Base-by-base conservation (phyloP, 179 eudicot genomes). In the Carnegiea gigantea region DNA sequence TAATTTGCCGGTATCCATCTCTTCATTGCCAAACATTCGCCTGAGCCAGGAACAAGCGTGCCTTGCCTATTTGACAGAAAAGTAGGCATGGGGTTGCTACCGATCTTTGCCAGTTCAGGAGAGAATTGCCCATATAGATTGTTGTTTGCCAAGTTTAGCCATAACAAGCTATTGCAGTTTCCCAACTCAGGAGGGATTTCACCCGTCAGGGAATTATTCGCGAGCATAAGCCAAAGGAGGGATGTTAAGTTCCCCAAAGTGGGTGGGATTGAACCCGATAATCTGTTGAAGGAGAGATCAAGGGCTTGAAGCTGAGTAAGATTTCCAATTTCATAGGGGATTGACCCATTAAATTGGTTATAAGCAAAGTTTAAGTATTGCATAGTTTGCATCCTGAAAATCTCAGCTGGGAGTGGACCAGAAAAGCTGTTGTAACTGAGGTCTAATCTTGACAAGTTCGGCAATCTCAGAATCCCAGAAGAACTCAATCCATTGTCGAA, bases 1-100 rank as follows among this genome's bases (percentile, higher is more conserved):
- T 97, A 95, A 82, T 89, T 90, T 26, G 93, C 99, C 20, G 98
- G 98, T 77, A 97, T 95, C 99, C 99, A 97, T 83, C 99, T 89
- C 85, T 17, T 89, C 98, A 97, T 88, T 14, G 90, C 87, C 80
- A 82, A 72, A 83, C 99, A 97, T 81, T 95, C 99, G 9, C 98
- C 99, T 0, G 97, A 82, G 14, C 91, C 95, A 7, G 87, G 90
- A 18, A 84, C 38, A 20, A 87, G 71, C 17, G 67, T 77, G 26
- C 76, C 87, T 15, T 77, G 44, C 68, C 92, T 84, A 49, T 95
- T 97, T 5, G 77, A 53, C 30, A 86, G 71, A 51, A 97, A 97
- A 2, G 95, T 91, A 2, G 90, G 92, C 60, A 81, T 88, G 1
- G 92, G 89, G 23, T 97, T 86, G 1, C 49, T 54, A 5, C 98